These are phyloP conservation scores for Gardenia jasminoides DNA, from an alignment of 257 asterid genomes.

Conservation along the genomic window DNA sequence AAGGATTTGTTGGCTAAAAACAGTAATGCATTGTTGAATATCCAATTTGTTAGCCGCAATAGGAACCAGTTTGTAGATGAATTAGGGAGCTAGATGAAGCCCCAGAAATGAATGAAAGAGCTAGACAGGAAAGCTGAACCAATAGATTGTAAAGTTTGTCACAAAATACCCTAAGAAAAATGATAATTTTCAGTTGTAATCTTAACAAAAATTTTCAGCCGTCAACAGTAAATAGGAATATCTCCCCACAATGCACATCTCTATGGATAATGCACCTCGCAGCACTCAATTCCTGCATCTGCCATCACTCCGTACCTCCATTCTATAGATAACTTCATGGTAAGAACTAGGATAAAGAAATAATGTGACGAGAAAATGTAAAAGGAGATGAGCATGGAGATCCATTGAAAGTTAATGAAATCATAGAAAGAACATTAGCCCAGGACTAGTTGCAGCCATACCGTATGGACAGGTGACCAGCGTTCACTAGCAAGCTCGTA, in stretches of 20 bases:
- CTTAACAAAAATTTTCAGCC: neutral
- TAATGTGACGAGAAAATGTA: neutral
- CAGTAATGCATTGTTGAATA: neutral
- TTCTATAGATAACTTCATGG: neutral
- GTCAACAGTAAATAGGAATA: neutral
- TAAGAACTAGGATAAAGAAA: neutral
- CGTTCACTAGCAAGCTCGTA: constrained; percentile 99
- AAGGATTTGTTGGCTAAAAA: neutral
- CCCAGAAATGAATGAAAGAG: neutral
- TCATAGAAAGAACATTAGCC: neutral
- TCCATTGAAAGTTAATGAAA: neutral
- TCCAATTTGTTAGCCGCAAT: neutral
- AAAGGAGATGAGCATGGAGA: neutral
- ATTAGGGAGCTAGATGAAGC: too few relatives aligned
- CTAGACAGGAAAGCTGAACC: neutral
- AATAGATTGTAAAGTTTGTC: neutral
- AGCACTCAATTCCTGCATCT: neutral
- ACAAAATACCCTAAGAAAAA: neutral
- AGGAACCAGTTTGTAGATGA: neutral
- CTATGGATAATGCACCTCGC: neutral
- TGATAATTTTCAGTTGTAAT: neutral
- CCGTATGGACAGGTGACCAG: constrained; percentile 99
- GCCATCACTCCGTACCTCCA: neutral
- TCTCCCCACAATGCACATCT: neutral
- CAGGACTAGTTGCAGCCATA: constrained; percentile 26